A percentile compares a stretch with the other conserved stretches of the same genome.
Conservation (phyloP, 345 rosid genomes). For the Kandelia obovata region DNA sequence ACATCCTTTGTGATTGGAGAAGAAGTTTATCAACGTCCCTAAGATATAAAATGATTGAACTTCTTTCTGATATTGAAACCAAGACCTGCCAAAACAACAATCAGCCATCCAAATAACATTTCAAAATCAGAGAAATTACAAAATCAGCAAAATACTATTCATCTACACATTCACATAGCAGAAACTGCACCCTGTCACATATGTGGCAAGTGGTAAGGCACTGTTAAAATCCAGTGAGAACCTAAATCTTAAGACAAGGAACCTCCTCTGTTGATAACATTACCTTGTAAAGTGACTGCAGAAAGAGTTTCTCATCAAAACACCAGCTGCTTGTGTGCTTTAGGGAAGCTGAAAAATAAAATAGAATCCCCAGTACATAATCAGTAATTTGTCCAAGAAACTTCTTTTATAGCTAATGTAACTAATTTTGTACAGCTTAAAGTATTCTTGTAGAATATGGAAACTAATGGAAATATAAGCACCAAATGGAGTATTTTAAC, state of each 20-base stretch:
- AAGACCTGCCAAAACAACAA: constrained; percentile 46
- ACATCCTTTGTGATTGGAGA: constrained; percentile 68
- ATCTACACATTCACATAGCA: too few species aligned
- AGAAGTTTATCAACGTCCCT: constrained; percentile 78
- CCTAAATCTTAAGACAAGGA: too few species aligned
- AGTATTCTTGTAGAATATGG: too few species aligned
- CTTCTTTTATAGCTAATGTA: neutral
- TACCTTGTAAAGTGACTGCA: constrained; percentile 93
- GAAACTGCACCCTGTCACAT: too few species aligned
- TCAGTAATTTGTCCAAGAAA: constrained; percentile 7
- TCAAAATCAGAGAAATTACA: too few species aligned
- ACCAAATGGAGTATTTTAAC: too few species aligned
- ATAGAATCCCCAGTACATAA: constrained; percentile 1
- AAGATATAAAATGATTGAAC: constrained; percentile 64
- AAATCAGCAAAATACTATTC: too few species aligned
- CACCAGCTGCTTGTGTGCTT: constrained; percentile 66
- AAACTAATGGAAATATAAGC: too few species aligned
- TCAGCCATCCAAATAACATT: too few species aligned
- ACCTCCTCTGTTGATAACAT: neutral
- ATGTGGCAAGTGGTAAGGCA: too few species aligned
- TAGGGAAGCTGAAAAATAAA: constrained; percentile 35
- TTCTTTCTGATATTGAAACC: constrained; percentile 57
- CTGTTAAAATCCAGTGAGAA: too few species aligned
- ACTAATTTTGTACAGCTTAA: too few species aligned
- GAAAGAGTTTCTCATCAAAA: constrained; percentile 71